Conservation (phyloP, 257 asterid genomes). For the Dorcoceras hygrometricum region DNA sequence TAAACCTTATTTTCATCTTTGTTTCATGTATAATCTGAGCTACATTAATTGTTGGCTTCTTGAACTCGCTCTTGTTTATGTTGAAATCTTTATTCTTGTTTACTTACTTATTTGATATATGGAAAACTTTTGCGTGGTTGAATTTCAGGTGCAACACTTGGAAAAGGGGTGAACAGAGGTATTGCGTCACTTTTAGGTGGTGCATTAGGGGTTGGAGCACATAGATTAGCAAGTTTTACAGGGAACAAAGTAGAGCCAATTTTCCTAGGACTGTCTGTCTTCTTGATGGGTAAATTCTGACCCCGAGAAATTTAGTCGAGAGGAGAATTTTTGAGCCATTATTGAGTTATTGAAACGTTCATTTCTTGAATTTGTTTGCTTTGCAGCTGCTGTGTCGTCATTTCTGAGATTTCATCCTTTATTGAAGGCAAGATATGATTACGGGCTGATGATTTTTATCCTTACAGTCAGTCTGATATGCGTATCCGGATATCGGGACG, state of each 20-base stretch:
- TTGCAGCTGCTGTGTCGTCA: not conserved
- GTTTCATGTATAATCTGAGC: not conserved
- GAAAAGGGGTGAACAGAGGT: constrained; percentile 39
- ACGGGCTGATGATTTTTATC: constrained; percentile 26
- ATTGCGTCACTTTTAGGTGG: constrained; percentile 41
- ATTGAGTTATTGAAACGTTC: not conserved
- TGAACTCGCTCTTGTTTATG: not conserved
- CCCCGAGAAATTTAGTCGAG: not conserved
- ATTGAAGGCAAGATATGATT: constrained; percentile 28
- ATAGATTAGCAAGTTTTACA: constrained; percentile 30
- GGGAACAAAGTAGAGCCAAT: constrained; percentile 32
- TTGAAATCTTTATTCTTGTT: not conserved
- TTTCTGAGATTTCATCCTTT: constrained; percentile 25
- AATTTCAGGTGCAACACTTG: constrained; percentile 45
- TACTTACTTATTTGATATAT: not conserved
- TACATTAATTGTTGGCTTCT: not conserved
- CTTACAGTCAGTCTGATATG: constrained; percentile 28
- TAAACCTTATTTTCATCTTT: too few relatives aligned
- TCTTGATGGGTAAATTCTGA: constrained; percentile 29
- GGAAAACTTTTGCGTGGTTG: too few relatives aligned
- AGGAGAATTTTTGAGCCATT: not conserved
- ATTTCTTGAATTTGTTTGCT: not conserved
- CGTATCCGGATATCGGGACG: constrained; percentile 28
- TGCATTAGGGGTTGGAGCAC: constrained; percentile 37
- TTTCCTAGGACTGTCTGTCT: constrained; percentile 32